Conservation (phyloP, 2,329 filamentous ascomycete species). For the Botryotinia calthae region DNA sequence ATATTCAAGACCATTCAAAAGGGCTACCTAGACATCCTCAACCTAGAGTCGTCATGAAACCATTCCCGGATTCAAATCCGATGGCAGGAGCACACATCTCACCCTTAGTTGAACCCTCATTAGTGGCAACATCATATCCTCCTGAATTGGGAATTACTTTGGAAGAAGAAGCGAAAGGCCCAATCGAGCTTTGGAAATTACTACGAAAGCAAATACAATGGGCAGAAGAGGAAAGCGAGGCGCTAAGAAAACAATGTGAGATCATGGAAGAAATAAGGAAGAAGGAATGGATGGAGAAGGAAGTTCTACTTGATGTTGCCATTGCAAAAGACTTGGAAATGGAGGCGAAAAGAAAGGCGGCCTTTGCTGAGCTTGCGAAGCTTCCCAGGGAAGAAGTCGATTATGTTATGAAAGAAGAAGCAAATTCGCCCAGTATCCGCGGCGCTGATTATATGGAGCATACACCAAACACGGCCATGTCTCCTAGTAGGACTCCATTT, state of each 20-base stretch:
- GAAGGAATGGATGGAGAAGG: conserved; percentile 76
- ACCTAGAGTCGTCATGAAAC: conserved; percentile 64
- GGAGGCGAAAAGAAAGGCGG: conserved; percentile 55
- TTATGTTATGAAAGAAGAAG: conserved; percentile 1
- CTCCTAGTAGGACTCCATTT: conserved; percentile 16
- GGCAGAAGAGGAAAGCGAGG: conserved; percentile 65
- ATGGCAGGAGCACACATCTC: conserved; percentile 46
- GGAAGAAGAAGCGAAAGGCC: conserved; percentile 60
- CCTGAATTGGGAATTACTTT: conserved; percentile 58
- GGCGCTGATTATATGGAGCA: conserved; percentile 16
- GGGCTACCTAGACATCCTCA: conserved; percentile 43
- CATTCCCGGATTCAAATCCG: conserved; percentile 50
- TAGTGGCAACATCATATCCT: conserved; percentile 37
- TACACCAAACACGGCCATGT: conserved; percentile 23
- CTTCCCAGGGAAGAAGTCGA: conserved; percentile 30
- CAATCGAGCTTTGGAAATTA: conserved; percentile 64
- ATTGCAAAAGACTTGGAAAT: conserved; percentile 65
- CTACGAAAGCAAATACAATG: conserved; percentile 66
- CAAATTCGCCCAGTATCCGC: conserved; percentile 2
- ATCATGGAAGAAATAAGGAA: conserved; percentile 64
- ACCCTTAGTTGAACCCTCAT: conserved; percentile 39
- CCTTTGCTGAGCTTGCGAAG: conserved; percentile 48
- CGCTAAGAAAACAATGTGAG: conserved; percentile 63
- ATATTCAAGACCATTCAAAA: conserved; percentile 50
- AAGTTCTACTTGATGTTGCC: conserved; percentile 72